Conservation (phyloP, 108 stramenopile species). For the Skeletonema tropicum region DNA sequence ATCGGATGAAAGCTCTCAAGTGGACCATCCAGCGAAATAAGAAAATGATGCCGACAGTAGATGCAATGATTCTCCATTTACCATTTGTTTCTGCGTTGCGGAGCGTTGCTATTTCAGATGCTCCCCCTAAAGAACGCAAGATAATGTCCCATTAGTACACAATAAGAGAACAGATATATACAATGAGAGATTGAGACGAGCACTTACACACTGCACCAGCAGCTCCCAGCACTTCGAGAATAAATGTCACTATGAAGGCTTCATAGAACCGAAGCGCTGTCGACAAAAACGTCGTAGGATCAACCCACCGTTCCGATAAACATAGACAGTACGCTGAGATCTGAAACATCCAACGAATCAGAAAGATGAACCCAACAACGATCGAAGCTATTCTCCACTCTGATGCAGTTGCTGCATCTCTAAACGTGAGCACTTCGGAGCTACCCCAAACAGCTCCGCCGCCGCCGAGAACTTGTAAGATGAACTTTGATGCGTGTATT, state of each 20-base stretch:
- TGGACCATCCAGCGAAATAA: slow-evolving; percentile 27
- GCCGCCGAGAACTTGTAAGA: slow-evolving; percentile 47
- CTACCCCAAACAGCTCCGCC: slow-evolving; percentile 51
- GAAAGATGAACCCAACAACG: slow-evolving; percentile 7
- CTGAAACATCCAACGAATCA: slow-evolving; percentile 28
- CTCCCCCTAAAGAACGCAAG: slow-evolving; percentile 11
- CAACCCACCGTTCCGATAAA: background rate
- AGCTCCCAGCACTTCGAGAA: slow-evolving; percentile 43
- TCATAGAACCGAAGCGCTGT: slow-evolving; percentile 20
- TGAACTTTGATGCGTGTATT: slow-evolving; percentile 38
- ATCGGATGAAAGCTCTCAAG: slow-evolving; percentile 10
- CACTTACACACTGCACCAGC: slow-evolving; percentile 36
- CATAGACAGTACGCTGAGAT: slow-evolving; percentile 9
- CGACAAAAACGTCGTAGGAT: slow-evolving; percentile 9
- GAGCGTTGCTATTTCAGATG: slow-evolving; percentile 27
- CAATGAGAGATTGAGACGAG: background rate
- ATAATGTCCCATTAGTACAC: background rate
- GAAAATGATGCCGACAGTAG: slow-evolving; percentile 20
- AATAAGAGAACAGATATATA: background rate
- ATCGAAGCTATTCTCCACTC: slow-evolving; percentile 17
- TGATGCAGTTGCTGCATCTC: background rate
- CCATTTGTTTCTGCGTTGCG: slow-evolving; percentile 18
- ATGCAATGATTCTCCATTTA: slow-evolving; percentile 26
- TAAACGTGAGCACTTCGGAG: slow-evolving; percentile 21
- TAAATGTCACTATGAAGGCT: slow-evolving; percentile 18